phyloP scores from a whole-genome alignment of 371 early-diverging fungal species.

The Choanephora cucurbitarum region DNA sequence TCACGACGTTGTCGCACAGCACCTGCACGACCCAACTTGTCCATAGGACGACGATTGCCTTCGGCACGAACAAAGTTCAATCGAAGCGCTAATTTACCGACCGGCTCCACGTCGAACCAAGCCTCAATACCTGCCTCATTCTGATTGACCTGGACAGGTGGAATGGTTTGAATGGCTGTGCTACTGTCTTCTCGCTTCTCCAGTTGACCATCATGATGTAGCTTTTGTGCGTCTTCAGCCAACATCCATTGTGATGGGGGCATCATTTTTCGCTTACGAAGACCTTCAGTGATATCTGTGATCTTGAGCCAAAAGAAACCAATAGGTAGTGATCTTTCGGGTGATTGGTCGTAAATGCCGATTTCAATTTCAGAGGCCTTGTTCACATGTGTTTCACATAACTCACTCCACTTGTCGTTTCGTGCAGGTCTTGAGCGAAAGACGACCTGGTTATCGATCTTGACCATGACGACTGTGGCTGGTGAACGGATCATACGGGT shows the following conservation, averaged over 20 bases:
- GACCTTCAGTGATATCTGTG: slow-evolving; percentile 75
- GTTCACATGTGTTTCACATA: slow-evolving; percentile 81
- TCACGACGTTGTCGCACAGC: slow-evolving; percentile 86
- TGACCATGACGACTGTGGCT: slow-evolving; percentile 75
- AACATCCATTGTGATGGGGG: slow-evolving; percentile 27
- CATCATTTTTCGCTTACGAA: slow-evolving; percentile 68
- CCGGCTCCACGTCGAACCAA: slow-evolving; percentile 92
- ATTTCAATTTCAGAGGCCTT: slow-evolving; percentile 93
- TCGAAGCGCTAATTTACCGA: slow-evolving; percentile 80
- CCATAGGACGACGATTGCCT: slow-evolving; percentile 59
- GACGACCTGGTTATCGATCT: slow-evolving; percentile 79
- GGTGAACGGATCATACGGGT: slow-evolving; percentile 58
- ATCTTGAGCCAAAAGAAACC: slow-evolving; percentile 86
- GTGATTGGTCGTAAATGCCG: slow-evolving; percentile 71
- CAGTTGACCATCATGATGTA: slow-evolving; percentile 29
- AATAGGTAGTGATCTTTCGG: slow-evolving; percentile 64
- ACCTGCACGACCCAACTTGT: slow-evolving; percentile 80
- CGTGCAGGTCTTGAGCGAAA: slow-evolving; percentile 70
- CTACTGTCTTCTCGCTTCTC: slow-evolving; percentile 20
- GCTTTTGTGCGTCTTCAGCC: slow-evolving; percentile 41
- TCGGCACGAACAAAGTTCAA: slow-evolving; percentile 67
- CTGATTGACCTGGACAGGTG: slow-evolving; percentile 10
- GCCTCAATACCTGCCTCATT: slow-evolving; percentile 64
- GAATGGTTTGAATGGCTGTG: slow-evolving; percentile 9
- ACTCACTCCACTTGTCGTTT: slow-evolving; percentile 74